Base-by-base conservation (phyloP, 306 rosid genomes). In the Begonia fuchsioides region DNA sequence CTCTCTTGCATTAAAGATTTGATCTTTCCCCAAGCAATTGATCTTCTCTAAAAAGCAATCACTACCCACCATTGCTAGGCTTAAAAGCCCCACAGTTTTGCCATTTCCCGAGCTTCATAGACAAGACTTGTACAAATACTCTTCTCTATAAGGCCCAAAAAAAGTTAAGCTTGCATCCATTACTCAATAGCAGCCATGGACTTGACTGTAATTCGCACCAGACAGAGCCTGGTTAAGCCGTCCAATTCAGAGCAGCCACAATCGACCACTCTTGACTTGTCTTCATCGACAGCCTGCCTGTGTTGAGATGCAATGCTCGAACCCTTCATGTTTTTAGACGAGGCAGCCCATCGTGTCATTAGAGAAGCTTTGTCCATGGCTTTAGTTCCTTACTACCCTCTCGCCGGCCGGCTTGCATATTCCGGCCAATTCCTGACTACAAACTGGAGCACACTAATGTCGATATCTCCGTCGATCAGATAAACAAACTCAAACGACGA, bases 351-450 rank as follows among this genome's bases (percentile, higher is more conserved):
- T 15, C n/a, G 10, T 1, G 60, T 69, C n/a, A 64, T 86, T 12
- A 69, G 67, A 67, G 60, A 74, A 41, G 96, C 86, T 0, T 51
- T 82, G 59, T 79, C 93, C 1, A 63, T n/a, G 19, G 96, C 90
- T 15, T 54, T 86, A 32, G 86, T 82, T 60, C 77, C 74, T 0
- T 86, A 82, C 60, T 79, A 79, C 70, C 96, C 96, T 54, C 78
- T 86, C 9, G 90, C 90, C 0, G 93, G 96, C 40, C 52, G 79
- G 10, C 71, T 81, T 8, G 47, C 2, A 41, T 67, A 74, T 13
- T 43, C 72, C 1, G 11, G 45, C 54, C 58, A 10, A 20, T 60
- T 44, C 72, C 79, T 38, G 10, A 49, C 3, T 68, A 76, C 62
- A 51, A 50, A 12, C 71, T 86, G 14, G 39, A 68, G 9, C 81